Percentiles rank a stretch among this genome's conserved stretches.
These are phyloP conservation scores for Fusarium dimerum DNA, from an alignment of 2,329 filamentous ascomycete genomes.

Conservation along the genomic window DNA sequence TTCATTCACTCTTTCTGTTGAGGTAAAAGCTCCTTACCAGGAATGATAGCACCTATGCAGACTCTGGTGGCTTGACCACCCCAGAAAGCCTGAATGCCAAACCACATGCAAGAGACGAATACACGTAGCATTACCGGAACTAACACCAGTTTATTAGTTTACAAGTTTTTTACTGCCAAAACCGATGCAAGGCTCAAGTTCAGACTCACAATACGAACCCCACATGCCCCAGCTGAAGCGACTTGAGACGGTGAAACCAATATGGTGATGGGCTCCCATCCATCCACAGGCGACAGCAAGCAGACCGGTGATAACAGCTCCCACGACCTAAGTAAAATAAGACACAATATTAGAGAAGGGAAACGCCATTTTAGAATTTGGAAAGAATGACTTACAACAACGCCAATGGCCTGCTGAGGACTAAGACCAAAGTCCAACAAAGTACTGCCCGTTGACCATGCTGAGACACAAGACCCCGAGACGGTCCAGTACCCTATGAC, in stretches of 20 bases:
- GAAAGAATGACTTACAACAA: conserved; percentile 13
- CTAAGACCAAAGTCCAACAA: conserved; percentile 29
- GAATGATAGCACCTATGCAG: conserved; percentile 30
- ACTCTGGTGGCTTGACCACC: conserved; percentile 31
- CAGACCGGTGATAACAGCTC: conserved; percentile 19
- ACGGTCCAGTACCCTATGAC: conserved; percentile 25
- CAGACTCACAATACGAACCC: conserved; percentile 41
- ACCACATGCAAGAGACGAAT: conserved; percentile 29
- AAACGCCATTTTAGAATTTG: no score
- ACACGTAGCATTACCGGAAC: conserved; percentile 30
- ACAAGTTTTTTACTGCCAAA: no score
- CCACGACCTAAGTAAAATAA: conserved; percentile 10
- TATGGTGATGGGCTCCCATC: conserved; percentile 27
- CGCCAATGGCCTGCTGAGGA: conserved; percentile 28
- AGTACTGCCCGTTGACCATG: conserved; percentile 27
- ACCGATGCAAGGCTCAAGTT: no score
- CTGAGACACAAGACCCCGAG: conserved; percentile 25
- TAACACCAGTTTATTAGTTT: conserved; percentile 1
- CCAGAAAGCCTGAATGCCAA: conserved; percentile 33
- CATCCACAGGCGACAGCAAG: conserved; percentile 23
- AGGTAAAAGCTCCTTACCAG: conserved; percentile 12
- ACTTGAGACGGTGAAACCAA: conserved; percentile 30
- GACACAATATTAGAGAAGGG: no score
- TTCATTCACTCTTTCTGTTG: background rate
- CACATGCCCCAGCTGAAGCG: conserved; percentile 51